Percentiles rank a stretch among this genome's conserved stretches.
Conservation (phyloP, 257 asterid genomes). For the Solanum bulbocastanum region DNA sequence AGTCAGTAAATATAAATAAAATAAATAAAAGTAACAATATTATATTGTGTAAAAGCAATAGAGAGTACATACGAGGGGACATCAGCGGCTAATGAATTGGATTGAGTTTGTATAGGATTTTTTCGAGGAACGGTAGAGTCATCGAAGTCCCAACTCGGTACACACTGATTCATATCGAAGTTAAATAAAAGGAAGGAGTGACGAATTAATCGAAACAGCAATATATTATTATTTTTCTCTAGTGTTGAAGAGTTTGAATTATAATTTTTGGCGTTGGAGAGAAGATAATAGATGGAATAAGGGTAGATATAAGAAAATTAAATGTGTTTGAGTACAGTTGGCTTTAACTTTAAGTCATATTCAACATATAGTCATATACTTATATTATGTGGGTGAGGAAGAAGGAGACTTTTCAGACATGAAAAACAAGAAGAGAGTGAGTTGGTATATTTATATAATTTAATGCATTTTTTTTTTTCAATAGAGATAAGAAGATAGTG, state of each 20-base stretch:
- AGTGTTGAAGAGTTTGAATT: background rate
- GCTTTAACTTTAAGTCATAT: background rate
- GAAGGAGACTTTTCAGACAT: background rate
- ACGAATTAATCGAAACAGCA: background rate
- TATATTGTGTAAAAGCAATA: background rate
- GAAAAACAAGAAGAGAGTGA: background rate
- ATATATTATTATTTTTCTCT: background rate
- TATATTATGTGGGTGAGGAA: background rate
- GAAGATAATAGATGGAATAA: background rate
- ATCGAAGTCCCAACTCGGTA: conserved; percentile 60
- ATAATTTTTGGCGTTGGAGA: background rate
- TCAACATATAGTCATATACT: background rate
- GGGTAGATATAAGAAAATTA: background rate
- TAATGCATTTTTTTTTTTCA: background rate
- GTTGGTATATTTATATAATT: background rate
- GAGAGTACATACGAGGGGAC: conserved; percentile 10
- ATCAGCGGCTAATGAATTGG: conserved; percentile 5
- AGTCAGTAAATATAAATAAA: background rate
- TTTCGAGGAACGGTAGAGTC: conserved; percentile 11
- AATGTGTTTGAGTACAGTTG: background rate
- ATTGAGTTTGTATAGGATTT: conserved; percentile 3
- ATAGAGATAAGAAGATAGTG: conserved; percentile 14
- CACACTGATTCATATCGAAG: conserved; percentile 50
- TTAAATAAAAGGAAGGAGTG: background rate
- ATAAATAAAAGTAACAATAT: background rate